phyloP scores from a whole-genome alignment of 805 yeast species.

The Nakazawaea ernobii region DNA sequence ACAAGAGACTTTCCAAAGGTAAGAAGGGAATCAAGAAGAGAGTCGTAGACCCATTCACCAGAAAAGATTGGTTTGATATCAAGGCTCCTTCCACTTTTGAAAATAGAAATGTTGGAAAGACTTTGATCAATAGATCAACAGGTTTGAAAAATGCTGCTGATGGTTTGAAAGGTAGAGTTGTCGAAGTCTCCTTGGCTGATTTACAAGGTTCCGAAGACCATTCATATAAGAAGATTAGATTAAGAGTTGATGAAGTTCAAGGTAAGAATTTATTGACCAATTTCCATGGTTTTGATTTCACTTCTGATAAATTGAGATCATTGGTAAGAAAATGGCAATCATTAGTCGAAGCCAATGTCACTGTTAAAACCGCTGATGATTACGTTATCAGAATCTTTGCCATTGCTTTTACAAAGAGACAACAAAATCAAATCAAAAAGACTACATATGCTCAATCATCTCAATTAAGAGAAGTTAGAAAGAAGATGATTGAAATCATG shows the following conservation, averaged over 20 bases:
- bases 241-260: slow-evolving; percentile 98
- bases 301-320: slow-evolving; percentile 95
- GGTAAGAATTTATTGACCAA: slow-evolving; percentile 97
- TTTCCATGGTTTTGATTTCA: slow-evolving; percentile 99
- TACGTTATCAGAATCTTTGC: slow-evolving; percentile 94
- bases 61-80: slow-evolving; percentile 97
- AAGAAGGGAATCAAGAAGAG: slow-evolving; percentile 98
- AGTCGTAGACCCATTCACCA: slow-evolving; percentile 99
- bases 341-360: slow-evolving; percentile 94
- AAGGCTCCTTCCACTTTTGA: slow-evolving; percentile 98
- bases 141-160: slow-evolving; percentile 98
- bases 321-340: slow-evolving; percentile 99
- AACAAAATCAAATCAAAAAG: slow-evolving; percentile 94
- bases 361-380: slow-evolving; percentile 97
- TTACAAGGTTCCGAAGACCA: slow-evolving; percentile 98
- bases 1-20: slow-evolving; percentile 79
- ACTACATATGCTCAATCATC: slow-evolving; percentile 97
- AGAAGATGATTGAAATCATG: slow-evolving; percentile 94
- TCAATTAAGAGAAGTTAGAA: slow-evolving; percentile 95
- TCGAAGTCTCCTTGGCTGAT: slow-evolving; percentile 94
- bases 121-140: slow-evolving; percentile 95
- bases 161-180: slow-evolving; percentile 96
- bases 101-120: slow-evolving; percentile 98
- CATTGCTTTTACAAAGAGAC: slow-evolving; percentile 98
- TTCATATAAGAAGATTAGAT: slow-evolving; percentile 93